Conservation (phyloP, 495 filamentous ascomycete species). For the Talaromyces adpressus region DNA sequence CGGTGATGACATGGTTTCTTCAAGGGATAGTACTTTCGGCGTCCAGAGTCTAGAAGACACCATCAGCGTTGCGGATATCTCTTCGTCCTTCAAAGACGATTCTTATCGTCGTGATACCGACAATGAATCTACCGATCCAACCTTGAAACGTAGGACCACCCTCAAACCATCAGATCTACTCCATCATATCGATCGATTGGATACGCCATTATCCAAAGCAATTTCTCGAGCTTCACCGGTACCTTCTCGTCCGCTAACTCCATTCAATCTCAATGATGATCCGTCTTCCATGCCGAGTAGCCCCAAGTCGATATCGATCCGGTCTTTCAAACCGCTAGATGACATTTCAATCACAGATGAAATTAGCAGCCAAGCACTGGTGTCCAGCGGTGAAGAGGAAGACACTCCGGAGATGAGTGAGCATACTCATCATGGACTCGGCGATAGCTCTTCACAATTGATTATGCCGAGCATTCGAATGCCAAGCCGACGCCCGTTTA, state of each 20-base stretch:
- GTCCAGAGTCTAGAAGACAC: conserved; percentile 58
- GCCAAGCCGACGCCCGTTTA: conserved; percentile 90
- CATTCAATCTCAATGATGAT: conserved; percentile 37
- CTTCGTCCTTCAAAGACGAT: background rate
- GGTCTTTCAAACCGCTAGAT: conserved; percentile 41
- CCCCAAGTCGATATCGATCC: conserved; percentile 43
- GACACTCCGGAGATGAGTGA: conserved; percentile 18
- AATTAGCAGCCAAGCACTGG: conserved; percentile 39
- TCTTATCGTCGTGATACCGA: conserved; percentile 18
- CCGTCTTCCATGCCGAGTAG: conserved; percentile 44
- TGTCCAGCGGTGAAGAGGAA: conserved; percentile 37
- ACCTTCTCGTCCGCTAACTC: conserved; percentile 38
- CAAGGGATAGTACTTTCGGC: conserved; percentile 47
- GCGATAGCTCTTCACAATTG: conserved; percentile 67
- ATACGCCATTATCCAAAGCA: conserved; percentile 16
- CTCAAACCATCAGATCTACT: conserved; percentile 23
- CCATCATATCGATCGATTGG: conserved; percentile 11
- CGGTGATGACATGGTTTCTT: conserved; percentile 17
- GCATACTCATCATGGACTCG: conserved; percentile 17
- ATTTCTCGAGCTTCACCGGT: conserved; percentile 17
- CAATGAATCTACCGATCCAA: conserved; percentile 21
- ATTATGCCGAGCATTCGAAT: conserved; percentile 98
- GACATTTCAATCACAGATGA: conserved; percentile 46
- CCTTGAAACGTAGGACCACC: conserved; percentile 25
- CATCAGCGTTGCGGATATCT: conserved; percentile 23